Evolutionary conservation across 495 filamentous ascomycete species (phyloP), one percentile per base, ranked within the genome.

Genomic region (Aspergillus asperescens): DNA sequence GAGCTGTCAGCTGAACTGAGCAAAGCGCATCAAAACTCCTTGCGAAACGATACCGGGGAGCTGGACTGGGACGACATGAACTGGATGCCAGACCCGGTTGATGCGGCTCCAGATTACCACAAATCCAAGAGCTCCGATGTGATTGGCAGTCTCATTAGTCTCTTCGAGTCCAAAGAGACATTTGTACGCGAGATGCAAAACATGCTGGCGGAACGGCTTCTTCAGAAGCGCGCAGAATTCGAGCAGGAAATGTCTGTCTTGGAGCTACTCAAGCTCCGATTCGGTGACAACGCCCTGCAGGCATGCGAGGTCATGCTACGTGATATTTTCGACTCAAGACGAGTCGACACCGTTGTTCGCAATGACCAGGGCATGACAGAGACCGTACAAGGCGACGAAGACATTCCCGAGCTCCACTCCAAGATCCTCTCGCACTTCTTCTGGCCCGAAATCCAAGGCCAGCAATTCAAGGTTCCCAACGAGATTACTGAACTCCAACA

Each of bases 301-400:
- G 84, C 85, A 37, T 95, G 89, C 69, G 90, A 97, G 61, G 93
- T 99, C 52, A 99, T 99, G 93, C 79, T 97, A 23, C 85, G 84
- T 40, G 93, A 99, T 69, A 85, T 97, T n/a, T 78, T 84, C 41
- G 90, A 96, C 60, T 96, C 90, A 10, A 76, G 79, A 39, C 78
- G 82, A 39, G 78, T 93, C 41, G 83, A 95, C 60, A 61, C 69
- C 22, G 65, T 74, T 22, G 87, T 95, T 25, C 68, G 81, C 13
- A 76, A 74, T 27, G 77, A 78, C 24, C 63, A 72, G 71, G 69
- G 58, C 40, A 62, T 63, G 54, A 48, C 35, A 29, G 41, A 13
- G 5, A 7, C 28, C 2, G n/a, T n/a, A n/a, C 18, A 28, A 28
- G 10, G 43, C 16, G 39, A 49, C 10, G 41, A 48, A 16, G 56